A percentile compares a stretch with the other conserved stretches of the same genome.
Conservation (phyloP, 371 early-diverging fungal species). For the Mortierella sp. region DNA sequence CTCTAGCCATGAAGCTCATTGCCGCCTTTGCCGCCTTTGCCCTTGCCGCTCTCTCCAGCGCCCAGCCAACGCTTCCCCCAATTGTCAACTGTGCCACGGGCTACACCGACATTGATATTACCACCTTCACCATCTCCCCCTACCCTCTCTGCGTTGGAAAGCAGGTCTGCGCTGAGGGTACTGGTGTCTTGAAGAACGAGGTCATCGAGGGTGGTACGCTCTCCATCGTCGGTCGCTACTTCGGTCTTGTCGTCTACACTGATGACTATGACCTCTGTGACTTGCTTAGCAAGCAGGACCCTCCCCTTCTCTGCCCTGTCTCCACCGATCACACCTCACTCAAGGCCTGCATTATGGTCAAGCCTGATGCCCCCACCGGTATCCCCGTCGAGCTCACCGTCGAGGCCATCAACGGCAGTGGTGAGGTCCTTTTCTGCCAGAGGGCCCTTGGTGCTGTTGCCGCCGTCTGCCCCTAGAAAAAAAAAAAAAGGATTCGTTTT, state of each 20-base stretch:
- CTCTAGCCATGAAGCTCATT: constrained; percentile 25
- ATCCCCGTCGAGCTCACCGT: constrained; percentile 29
- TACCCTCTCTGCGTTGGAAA: constrained; percentile 18
- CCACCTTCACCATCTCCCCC: constrained; percentile 20
- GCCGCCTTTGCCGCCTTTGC: constrained; percentile 27
- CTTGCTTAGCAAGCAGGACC: constrained; percentile 8
- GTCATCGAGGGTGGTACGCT: too few relatives aligned
- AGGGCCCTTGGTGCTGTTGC: constrained; percentile 27
- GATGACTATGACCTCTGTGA: constrained; percentile 29
- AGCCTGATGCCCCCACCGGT: constrained; percentile 25
- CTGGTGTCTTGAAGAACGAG: too few relatives aligned
- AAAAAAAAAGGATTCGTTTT: neutral
- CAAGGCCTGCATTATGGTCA: constrained; percentile 32
- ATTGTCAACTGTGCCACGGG: constrained; percentile 21
- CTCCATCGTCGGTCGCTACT: too few relatives aligned
- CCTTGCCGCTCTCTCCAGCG: constrained; percentile 9
- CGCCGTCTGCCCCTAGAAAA: constrained; percentile 13
- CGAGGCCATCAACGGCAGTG: constrained; percentile 34
- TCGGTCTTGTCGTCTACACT: too few relatives aligned
- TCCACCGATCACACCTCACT: constrained; percentile 28
- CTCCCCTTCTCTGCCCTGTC: constrained; percentile 30
- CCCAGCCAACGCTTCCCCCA: constrained; percentile 15
- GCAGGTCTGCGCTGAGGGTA: constrained; percentile 12
- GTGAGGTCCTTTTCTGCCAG: constrained; percentile 19
- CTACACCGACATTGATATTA: constrained; percentile 11